phyloP scores from a whole-genome alignment of 1,139 yeast genomes.

The Suhomyces kunorum region DNA sequence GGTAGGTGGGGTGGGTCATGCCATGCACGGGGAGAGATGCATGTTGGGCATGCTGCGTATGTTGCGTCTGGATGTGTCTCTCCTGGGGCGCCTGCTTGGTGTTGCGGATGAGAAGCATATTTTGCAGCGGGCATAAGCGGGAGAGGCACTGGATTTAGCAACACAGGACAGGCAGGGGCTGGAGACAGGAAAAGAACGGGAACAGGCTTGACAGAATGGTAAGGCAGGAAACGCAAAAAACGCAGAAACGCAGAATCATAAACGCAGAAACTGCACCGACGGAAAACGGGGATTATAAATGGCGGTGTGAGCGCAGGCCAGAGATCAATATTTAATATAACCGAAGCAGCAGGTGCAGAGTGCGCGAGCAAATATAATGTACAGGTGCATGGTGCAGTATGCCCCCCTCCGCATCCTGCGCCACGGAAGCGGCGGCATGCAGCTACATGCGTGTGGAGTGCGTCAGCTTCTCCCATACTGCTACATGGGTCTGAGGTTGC shows the following conservation, averaged over 20 bases:
- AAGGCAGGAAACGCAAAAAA: neutral
- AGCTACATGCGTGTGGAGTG: neutral
- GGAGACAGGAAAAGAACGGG: conserved; percentile 2
- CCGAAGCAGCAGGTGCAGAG: conserved; percentile 3
- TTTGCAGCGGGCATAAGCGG: conserved; percentile 1
- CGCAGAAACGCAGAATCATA: too few relatives aligned
- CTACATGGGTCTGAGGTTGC: neutral
- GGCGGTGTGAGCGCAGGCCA: neutral
- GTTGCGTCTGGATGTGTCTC: conserved; percentile 3
- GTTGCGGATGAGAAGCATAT: conserved; percentile 12
- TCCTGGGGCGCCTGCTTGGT: conserved; percentile 9
- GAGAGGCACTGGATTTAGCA: conserved; percentile 1
- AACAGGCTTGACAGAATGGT: neutral
- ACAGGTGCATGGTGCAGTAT: neutral
- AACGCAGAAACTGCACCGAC: neutral
- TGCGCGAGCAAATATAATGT: neutral
- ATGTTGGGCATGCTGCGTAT: neutral
- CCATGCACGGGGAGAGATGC: neutral
- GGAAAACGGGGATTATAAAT: neutral
- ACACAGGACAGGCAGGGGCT: neutral
- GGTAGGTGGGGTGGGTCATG: neutral
- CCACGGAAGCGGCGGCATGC: too few relatives aligned
- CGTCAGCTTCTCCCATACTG: neutral
- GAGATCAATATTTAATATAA: conserved; percentile 3
- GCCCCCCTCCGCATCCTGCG: too few relatives aligned